Evolutionary conservation across 345 rosid species (phyloP), one percentile per base, ranked within the genome.

Genomic region (Nasturtium officinale): DNA sequence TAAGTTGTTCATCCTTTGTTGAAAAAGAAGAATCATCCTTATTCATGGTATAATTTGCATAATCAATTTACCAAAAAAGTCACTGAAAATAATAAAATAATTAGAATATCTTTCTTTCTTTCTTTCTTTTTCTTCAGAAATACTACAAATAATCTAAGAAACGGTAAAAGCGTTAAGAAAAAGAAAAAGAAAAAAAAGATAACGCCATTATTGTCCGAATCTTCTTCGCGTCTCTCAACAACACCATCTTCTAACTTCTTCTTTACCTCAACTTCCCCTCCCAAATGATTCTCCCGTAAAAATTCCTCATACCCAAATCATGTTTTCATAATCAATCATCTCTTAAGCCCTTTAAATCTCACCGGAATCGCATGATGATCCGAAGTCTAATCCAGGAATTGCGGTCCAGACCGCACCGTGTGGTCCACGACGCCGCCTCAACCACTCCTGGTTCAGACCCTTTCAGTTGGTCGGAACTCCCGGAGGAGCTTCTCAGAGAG

Each of bases 401-500:
- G 77, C 79, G 87, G 77, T 82, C 86, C 5, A 83, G 86, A 66
- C 85, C 89, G 0, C 86, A 85, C 67, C 83, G 89, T 29, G 86
- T 87, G 65, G 86, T 85, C 51, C 87, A 85, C 69, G 86, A 78
- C 62, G 71, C 81, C 33, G 73, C 81, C 1, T 65, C 51, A 1
- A 32, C 42, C 1, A 2, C 77, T 72, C 30, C 78, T 67, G 42
- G 7, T 13, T 59, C 11, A 57, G 75, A 32, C n/a, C 71, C 68
- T 38, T 83, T 85, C 66, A 61, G 76, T 72, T 94, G 98, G 98
- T 85, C 86, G 11, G 83, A 82, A 67, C 77, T 94, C 64, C 98
- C 96, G 0, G 91, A 68, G 11, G 98, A 94, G 85, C 79, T 94
- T 9, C 58, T 94, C 33, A 79, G 92, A 29, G 98, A 89, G 55